Evolutionary conservation across 305 asterid species (phyloP).

Genomic region (Solanum aculeatissimum): DNA sequence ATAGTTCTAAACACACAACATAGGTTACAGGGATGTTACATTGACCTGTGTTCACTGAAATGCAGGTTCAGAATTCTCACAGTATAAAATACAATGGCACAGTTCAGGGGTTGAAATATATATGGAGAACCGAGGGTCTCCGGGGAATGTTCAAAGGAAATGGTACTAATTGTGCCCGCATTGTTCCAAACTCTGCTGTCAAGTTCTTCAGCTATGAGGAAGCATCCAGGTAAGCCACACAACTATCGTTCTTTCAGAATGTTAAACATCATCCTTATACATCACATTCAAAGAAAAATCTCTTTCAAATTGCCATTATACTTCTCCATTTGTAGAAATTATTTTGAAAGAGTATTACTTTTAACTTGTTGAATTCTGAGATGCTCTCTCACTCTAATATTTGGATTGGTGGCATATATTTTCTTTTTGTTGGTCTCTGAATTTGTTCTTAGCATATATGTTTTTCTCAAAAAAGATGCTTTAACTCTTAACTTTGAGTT

Average conservation of each 20-base stretch:
- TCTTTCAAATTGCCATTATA: neutral
- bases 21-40: neutral
- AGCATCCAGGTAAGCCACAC: constrained; percentile 19
- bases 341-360: neutral
- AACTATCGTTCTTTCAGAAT: neutral
- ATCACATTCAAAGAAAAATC: neutral
- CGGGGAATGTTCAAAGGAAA: constrained; percentile 29
- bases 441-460: neutral
- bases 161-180: constrained; percentile 36
- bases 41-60: neutral
- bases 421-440: neutral
- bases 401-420: neutral
- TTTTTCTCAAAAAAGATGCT: neutral
- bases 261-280: neutral
- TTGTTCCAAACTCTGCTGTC: constrained; percentile 34
- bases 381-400: neutral
- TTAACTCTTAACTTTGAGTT: neutral
- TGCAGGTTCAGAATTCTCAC: constrained; percentile 32
- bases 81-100: constrained; percentile 25
- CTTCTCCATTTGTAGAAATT: neutral
- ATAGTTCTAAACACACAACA: neutral
- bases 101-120: constrained; percentile 22
- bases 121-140: constrained; percentile 33
- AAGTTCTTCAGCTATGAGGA: constrained; percentile 32
- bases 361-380: neutral